A percentile compares a stretch with the other conserved stretches of the same genome.
Evolutionary conservation across 495 filamentous ascomycete genomes (phyloP).

Genomic region (Tricharina praecox): DNA sequence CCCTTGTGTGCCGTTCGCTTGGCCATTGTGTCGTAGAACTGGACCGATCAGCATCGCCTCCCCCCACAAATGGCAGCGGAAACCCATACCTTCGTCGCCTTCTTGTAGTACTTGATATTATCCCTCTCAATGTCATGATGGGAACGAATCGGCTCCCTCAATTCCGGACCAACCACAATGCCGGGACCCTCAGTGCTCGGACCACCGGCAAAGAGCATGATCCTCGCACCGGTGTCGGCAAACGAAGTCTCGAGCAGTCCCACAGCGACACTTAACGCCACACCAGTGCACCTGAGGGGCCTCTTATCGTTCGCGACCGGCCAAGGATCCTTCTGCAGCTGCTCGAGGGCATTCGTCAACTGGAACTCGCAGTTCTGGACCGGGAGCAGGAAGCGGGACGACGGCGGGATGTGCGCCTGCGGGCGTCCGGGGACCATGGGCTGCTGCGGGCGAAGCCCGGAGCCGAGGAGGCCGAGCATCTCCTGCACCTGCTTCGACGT

Average conservation of each 20-base stretch:
- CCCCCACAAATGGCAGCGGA: not conserved
- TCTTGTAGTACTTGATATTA: conserved; percentile 99
- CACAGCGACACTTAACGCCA: conserved; percentile 86
- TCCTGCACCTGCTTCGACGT: conserved; percentile 92
- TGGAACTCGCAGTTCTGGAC: conserved; percentile 97
- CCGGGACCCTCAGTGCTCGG: conserved; percentile 93
- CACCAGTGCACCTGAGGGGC: conserved; percentile 82
- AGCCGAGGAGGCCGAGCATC: conserved; percentile 71
- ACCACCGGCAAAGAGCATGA: conserved; percentile 95
- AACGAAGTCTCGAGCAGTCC: conserved; percentile 86
- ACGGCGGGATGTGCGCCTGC: conserved; percentile 53
- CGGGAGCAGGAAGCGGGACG: conserved; percentile 80
- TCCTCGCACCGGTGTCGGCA: conserved; percentile 82
- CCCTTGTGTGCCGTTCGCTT: conserved; percentile 93
- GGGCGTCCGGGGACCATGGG: conserved; percentile 49
- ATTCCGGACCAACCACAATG: conserved; percentile 90
- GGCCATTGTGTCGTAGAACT: conserved; percentile 97
- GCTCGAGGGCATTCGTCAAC: conserved; percentile 89
- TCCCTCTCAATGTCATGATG: conserved; percentile 98
- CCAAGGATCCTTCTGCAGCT: conserved; percentile 96
- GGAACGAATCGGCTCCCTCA: conserved; percentile 91
- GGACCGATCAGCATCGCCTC: conserved; percentile 1
- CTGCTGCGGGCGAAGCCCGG: conserved; percentile 56
- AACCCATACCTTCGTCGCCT: conserved; percentile 76
- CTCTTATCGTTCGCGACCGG: conserved; percentile 89